A percentile compares a stretch with the other conserved stretches of the same genome.
Evolutionary conservation across 2,329 filamentous ascomycete species (phyloP).

Genomic region (Cercospora sp.): DNA sequence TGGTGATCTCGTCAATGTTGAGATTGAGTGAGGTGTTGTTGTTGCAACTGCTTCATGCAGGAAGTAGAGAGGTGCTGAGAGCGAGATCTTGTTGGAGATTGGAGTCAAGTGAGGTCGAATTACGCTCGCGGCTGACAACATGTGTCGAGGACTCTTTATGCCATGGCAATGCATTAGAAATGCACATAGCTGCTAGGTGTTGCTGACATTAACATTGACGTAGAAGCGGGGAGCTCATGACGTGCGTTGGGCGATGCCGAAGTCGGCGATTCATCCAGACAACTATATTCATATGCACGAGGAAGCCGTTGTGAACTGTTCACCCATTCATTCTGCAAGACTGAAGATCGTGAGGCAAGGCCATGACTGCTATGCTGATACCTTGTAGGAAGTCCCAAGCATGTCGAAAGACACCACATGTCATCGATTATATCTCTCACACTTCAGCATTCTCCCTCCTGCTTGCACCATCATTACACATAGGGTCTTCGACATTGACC

Average conservation of each 20-base stretch:
- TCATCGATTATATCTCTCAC: not conserved
- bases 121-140: not conserved
- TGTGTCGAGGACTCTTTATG: not conserved
- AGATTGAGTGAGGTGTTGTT: not conserved
- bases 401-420: not conserved
- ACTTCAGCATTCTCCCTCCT: not conserved
- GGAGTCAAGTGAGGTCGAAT: not conserved
- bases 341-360: not conserved
- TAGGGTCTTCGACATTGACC: not conserved
- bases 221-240: conserved; percentile 1
- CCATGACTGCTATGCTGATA: not conserved
- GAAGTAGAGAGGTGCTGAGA: not conserved
- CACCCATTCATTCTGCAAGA: not conserved
- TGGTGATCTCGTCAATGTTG: not conserved
- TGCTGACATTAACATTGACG: not conserved
- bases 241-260: not conserved
- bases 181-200: not conserved
- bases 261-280: not conserved
- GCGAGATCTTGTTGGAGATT: not conserved
- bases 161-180: not conserved
- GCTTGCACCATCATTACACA: not conserved
- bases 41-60: not conserved
- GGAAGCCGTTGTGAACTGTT: not conserved
- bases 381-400: not conserved
- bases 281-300: not conserved